These are phyloP conservation scores for Cordyceps militaris DNA, from an alignment of 2,329 filamentous ascomycete species.

Conservation along the genomic window DNA sequence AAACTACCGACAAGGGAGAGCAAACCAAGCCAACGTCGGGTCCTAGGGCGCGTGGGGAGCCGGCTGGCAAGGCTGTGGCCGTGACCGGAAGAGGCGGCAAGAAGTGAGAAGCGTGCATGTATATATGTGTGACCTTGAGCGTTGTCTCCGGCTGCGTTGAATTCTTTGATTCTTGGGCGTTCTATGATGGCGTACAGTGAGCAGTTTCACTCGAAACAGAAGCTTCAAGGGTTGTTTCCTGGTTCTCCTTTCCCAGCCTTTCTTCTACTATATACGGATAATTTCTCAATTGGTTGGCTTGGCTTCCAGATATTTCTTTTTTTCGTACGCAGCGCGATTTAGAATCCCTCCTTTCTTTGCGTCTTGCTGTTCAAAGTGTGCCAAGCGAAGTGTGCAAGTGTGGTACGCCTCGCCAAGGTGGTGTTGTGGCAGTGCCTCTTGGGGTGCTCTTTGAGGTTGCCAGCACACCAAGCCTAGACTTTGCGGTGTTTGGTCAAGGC, in stretches of 20 bases:
- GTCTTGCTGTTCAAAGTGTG: not conserved
- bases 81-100: not conserved
- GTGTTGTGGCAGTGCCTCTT: not conserved
- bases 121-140: not conserved
- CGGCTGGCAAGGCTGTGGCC: not conserved
- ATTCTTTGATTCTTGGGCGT: not conserved
- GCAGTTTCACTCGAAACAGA: not conserved
- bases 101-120: not conserved
- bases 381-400: not conserved
- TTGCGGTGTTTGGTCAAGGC: no score
- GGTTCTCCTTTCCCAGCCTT: not conserved
- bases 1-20: conserved; percentile 1
- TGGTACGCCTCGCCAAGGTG: not conserved
- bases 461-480: no score
- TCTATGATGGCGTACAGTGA: not conserved
- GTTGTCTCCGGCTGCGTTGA: not conserved
- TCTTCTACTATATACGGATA: not conserved
- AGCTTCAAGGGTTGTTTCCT: not conserved
- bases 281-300: not conserved
- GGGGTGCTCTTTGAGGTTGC: not conserved
- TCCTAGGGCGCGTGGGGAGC: not conserved
- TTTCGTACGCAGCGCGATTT: not conserved
- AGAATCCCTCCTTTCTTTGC: not conserved
- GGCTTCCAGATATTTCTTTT: not conserved
- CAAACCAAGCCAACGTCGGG: not conserved